Conservation (phyloP, 192 early-diverging fungal genomes). For the Cetraspora pellucida region DNA sequence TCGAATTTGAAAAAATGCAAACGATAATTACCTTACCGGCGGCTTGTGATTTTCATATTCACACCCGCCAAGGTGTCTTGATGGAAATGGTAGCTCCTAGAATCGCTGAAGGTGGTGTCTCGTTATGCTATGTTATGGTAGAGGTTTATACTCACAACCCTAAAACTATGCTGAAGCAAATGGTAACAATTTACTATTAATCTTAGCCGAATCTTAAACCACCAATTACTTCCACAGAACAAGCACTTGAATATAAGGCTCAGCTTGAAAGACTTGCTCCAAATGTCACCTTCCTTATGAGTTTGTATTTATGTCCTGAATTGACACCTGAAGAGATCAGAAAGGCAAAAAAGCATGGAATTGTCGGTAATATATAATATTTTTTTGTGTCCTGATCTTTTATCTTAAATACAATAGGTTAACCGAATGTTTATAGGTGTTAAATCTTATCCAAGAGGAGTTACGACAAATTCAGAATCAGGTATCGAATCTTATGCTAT, state of each 20-base stretch:
- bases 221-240: constrained; percentile 82
- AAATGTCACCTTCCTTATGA: constrained; percentile 88
- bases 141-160: not conserved
- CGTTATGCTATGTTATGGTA: constrained; percentile 92
- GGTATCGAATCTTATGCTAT: constrained; percentile 89
- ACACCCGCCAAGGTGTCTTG: constrained; percentile 89
- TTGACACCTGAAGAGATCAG: constrained; percentile 89
- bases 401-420: not conserved
- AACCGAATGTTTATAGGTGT: constrained; percentile 59
- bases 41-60: constrained; percentile 90
- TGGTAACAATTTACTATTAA: constrained; percentile 4
- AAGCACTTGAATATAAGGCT: constrained; percentile 83
- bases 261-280: constrained; percentile 83
- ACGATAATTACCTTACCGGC: constrained; percentile 67
- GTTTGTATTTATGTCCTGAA: constrained; percentile 85
- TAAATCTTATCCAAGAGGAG: constrained; percentile 93
- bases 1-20: not conserved
- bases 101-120: constrained; percentile 77
- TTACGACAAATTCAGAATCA: constrained; percentile 96
- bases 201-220: constrained; percentile 90
- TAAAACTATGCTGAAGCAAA: not conserved
- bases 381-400: not conserved
- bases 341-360: constrained; percentile 81
- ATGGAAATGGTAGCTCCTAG: constrained; percentile 88
- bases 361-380: constrained; percentile 58